A percentile compares a stretch with the other conserved stretches of the same genome.
Evolutionary conservation across 2,329 filamentous ascomycete species (phyloP).

Genomic region (Clarireedia homoeocarpa): DNA sequence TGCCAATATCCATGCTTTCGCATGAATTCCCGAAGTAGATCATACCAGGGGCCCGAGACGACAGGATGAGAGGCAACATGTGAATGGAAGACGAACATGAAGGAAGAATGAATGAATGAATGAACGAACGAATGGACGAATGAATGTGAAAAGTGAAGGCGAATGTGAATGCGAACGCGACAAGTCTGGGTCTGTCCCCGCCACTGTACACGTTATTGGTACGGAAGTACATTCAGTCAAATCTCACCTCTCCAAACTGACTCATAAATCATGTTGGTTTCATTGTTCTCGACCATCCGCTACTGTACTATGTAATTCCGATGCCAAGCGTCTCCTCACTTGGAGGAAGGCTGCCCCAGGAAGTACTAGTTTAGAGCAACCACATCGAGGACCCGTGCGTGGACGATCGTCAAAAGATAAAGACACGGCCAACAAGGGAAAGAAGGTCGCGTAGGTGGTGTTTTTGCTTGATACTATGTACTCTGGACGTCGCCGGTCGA

Average conservation of each 20-base stretch:
- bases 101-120: background rate
- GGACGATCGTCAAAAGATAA: background rate
- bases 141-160: background rate
- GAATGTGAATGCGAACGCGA: background rate
- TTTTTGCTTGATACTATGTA: background rate
- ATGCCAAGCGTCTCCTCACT: constrained; percentile 2
- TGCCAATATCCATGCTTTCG: background rate
- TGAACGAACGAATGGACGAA: background rate
- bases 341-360: constrained; percentile 1
- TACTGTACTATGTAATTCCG: background rate
- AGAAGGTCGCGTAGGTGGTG: constrained; percentile 1
- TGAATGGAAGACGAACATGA: background rate
- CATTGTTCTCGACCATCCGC: constrained; percentile 5
- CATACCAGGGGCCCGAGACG: too few species aligned
- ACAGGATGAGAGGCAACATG: too few species aligned
- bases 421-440: background rate
- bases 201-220: too few species aligned
- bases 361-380: background rate
- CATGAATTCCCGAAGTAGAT: too few species aligned
- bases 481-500: background rate
- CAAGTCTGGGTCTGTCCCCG: background rate
- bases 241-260: background rate
- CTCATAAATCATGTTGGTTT: background rate
- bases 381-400: background rate
- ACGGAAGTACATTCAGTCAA: too few species aligned